Base-by-base conservation (phyloP, 257 asterid species). In the Solanum commersonii region DNA sequence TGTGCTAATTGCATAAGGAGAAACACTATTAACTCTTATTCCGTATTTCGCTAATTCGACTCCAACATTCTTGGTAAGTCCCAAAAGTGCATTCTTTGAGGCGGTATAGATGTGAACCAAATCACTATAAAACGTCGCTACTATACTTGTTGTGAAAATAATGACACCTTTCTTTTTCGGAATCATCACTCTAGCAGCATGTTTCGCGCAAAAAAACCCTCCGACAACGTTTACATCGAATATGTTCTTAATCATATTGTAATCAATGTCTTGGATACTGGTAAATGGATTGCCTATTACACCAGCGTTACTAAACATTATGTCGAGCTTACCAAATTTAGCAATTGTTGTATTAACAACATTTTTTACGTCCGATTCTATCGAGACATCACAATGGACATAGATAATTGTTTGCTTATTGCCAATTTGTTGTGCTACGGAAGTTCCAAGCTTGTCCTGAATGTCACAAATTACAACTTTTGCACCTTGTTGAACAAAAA, bases 171-270 rank as follows among this genome's bases (percentile, higher is more conserved):
- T 76, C n/a, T 77, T 87, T 4, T n/a, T n/a, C 1, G 88, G 86
- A 46, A 87, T 77, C 86, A 87, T 87, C 40, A 87, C 86, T 59
- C 78, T 74, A 9, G 88, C 76, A 33, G 88, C 88, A 8, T 87
- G 46, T 16, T 87, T 87, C 4, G 37, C 77, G 16, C 87, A 84
- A 0, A 13, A 31, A 59, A 84, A 35, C 2, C 46, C 56, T 4
- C 88, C 84, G 46, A 65, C 59, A 33, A 86, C 23, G 3, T 70
- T 86, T 7, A 86, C 83, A 20, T 86, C 88, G 3, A 86, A 86
- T 3, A 71, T 44, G 0, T 25, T 15, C 38, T 71, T 68, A 3
- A 86, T 38, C 18, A n/a, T 70, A 12, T 86, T 20, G 42, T 70
- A 27, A 46, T 86, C 46, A 3, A 37, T 7, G 3, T 86, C 70